These are phyloP conservation scores for Austropuccinia psidii DNA, from an alignment of 1,284 basidiomycete species.

Conservation along the genomic window DNA sequence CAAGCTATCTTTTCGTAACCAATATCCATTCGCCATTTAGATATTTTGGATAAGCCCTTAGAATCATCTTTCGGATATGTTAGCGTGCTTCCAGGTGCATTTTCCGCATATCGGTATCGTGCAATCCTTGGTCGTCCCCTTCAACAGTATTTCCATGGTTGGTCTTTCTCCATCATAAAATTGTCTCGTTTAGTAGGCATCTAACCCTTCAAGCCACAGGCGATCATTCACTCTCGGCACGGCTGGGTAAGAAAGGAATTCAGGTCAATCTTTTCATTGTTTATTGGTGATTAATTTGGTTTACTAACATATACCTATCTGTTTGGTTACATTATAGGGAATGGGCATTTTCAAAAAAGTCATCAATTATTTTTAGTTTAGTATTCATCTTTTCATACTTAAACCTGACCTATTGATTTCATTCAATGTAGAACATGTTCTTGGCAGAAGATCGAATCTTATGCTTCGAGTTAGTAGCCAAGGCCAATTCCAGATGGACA, in stretches of 20 bases:
- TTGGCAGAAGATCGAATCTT: slow-evolving; percentile 70
- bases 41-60: slow-evolving; percentile 66
- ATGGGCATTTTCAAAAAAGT: slow-evolving; percentile 89
- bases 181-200: background rate
- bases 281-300: background rate
- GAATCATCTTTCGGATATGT: slow-evolving; percentile 94
- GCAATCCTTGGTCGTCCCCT: slow-evolving; percentile 87
- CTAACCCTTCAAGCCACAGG: background rate
- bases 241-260: slow-evolving; percentile 85
- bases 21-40: background rate
- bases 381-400: background rate
- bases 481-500: slow-evolving; percentile 70
- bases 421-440: slow-evolving; percentile 51
- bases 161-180: slow-evolving; percentile 54
- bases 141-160: slow-evolving; percentile 96
- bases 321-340: slow-evolving; percentile 54
- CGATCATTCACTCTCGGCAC: slow-evolving; percentile 60
- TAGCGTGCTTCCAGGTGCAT: slow-evolving; percentile 89
- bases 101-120: slow-evolving; percentile 84
- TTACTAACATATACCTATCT: background rate
- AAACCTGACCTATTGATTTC: background rate
- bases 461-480: slow-evolving; percentile 93
- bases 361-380: slow-evolving; percentile 40
- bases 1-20: background rate
- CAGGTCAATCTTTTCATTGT: slow-evolving; percentile 48